Base-by-base conservation (phyloP, 116 monocot species). In the Dioscorea cayenensis region DNA sequence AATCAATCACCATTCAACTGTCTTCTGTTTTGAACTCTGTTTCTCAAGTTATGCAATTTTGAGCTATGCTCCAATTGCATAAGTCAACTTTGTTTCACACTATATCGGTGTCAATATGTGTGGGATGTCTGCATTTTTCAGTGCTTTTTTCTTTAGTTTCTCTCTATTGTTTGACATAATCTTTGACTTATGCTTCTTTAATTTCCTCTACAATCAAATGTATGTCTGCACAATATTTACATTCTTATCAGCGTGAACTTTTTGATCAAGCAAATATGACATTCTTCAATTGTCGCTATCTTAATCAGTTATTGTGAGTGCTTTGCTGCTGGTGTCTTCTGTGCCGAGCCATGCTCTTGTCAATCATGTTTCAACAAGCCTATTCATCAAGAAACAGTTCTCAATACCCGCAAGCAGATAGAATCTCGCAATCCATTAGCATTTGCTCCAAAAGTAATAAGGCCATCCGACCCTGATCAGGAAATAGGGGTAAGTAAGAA, bases 401-500 rank as follows among this genome's bases (percentile, higher is more conserved):
- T 96, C 22, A 75, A 88, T 63, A 96, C 96, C 52, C 89, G 96
- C 58, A 96, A 96, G 77, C 96, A 90, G 78, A 96, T 96, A 74
- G 96, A 96, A 77, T 89, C 91, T 28, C 87, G 96, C 23, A 96
- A 96, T 75, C 96, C 96, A 65, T 85, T 96, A 76, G 96, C 96
- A 71, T 96, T 96, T 88, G 96, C 96, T 78, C 96, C 96, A 10
- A 96, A 96, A 96, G 96, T 96, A 36, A 90, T 96, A 67, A 78
- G 77, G 32, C 62, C 76, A 52, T 76, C 81, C 49, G 80, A 88
- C 21, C 51, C 80, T 83, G 75, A 38, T 60, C 64, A 67, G 7
- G 92, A 90, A 29, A 58, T 72, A 6, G 83, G 87, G 87, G 95
- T 95, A 78, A 28, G 70, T 95, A 78, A 28, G 70, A 50, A 36